Base-by-base conservation (phyloP, 345 rosid genomes). In the Toxicodendron radicans region DNA sequence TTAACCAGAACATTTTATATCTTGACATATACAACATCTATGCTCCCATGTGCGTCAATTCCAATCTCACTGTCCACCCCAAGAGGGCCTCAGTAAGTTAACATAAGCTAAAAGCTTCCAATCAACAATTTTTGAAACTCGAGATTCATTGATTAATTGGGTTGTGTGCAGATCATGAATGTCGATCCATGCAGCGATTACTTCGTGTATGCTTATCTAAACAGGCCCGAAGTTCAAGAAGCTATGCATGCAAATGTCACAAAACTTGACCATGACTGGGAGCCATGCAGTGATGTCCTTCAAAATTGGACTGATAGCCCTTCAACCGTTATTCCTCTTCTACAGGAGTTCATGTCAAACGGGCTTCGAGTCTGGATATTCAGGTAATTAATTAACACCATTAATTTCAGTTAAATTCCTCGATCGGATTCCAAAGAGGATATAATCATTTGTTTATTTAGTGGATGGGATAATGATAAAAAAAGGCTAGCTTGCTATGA, bases 181-280 rank as follows among this genome's bases (percentile, higher is more conserved):
- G 88, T 88, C 43, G 95, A 92, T 54, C 95, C 97, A 0, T 94
- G 97, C 83, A 84, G 86, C 51, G 95, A 86, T 46, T 30, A 85
- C 27, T 91, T 89, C 23, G 91, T 88, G 38, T 60, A 82, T 33
- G 89, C 91, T 11, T 92, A 94, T 83, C 78, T 94, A 23, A 94
- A 94, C 77, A 78, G 87, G 43, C 80, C 81, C 0, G 92, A 91
- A 7, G 97, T 92, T n/a, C 97, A 94, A 81, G 81, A 76, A 59
- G 97, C 88, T n/a, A 69, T 94, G 63, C 97, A 94, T 71, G 98
- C 97, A 51, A 94, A 92, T 62, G 86, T 86, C 45, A 94, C 97
- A 4, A 88, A 85, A 53, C 86, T 94, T 12, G 73, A 82, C 45
- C 83, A 84, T 73, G 85, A 83, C 57, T 94, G 97, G 98, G 67